Base-by-base conservation (phyloP, 495 filamentous ascomycete species). In the Sabuloglossum arenarium region DNA sequence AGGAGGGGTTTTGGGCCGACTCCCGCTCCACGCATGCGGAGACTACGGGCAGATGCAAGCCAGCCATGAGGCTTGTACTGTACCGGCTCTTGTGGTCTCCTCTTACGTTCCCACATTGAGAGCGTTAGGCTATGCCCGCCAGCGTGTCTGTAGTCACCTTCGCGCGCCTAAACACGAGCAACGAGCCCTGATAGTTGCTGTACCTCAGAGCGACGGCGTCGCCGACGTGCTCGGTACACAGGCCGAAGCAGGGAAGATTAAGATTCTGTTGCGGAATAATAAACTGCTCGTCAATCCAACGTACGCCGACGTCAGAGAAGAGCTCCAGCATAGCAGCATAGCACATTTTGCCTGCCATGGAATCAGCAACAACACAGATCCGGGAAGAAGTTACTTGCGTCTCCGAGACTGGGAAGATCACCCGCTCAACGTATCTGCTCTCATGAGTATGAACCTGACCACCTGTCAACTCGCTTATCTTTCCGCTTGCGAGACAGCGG, bases 401-500 rank as follows among this genome's bases (percentile, higher is more conserved):
- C 32, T 56, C 23, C 29, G 21, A 6, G 30, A 37, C 21, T 24
- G 54, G 54, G 28, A 39, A 27, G 31, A 28, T 19, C 16, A 45
- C 31, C 25, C 8, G 19, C 54, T 56, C 11, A 56, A 8, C 21
- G 30, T 56, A 23, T 19, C 8, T 46, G 30, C n/a, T 56, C 54
- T 56, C 25, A n/a, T 19, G 11, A 10, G 21, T 6, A 9, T 46
- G 14, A 56, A 39, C 23, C 30, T 42, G 25, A 27, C n/a, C 24
- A 19, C 25, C 28, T 23, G n/a, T 3, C 32, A 46, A 43, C n/a
- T 56, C 14, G 54, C 30, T 6, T 53, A 53, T 28, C 62, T 72
- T 9, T 70, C 70, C 0, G 68, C 70, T 2, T 71, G 67, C 37
- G 62, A 59, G 0, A 68, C 66, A 0, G 66, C 63, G 2, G 54